Evolutionary conservation across 2,329 filamentous ascomycete genomes (phyloP).

Genomic region (Aspergillaceae sp.): DNA sequence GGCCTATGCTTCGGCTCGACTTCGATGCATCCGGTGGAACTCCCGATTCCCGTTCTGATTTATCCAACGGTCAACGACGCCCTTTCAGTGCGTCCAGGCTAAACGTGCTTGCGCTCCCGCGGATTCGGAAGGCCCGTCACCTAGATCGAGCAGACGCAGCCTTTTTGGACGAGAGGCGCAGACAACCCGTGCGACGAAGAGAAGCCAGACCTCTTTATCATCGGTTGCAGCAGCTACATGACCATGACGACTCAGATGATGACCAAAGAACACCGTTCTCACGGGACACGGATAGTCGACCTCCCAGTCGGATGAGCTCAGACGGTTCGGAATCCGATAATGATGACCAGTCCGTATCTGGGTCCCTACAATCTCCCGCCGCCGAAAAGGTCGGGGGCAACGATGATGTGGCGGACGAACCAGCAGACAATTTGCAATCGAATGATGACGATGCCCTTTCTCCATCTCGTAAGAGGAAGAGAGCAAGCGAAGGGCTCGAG

Average conservation of each 20-base stretch:
- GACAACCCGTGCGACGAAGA: slow-evolving; percentile 47
- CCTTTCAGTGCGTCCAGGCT: slow-evolving; percentile 28
- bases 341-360: slow-evolving; percentile 31
- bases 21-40: slow-evolving; percentile 55
- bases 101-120: slow-evolving; percentile 60
- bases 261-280: slow-evolving; percentile 60
- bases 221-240: slow-evolving; percentile 63
- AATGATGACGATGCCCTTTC: slow-evolving; percentile 43
- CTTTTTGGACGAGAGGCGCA: slow-evolving; percentile 61
- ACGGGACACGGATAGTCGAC: slow-evolving; percentile 73
- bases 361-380: slow-evolving; percentile 12
- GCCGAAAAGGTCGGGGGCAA: slow-evolving; percentile 9
- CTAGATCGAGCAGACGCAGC: slow-evolving; percentile 52
- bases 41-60: slow-evolving; percentile 43
- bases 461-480: slow-evolving; percentile 62
- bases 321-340: slow-evolving; percentile 44
- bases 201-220: slow-evolving; percentile 75
- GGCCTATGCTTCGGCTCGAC: slow-evolving; percentile 49
- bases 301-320: slow-evolving; percentile 60
- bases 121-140: slow-evolving; percentile 60
- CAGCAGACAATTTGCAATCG: slow-evolving; percentile 3
- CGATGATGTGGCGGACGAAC: slow-evolving; percentile 4
- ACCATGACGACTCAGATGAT: slow-evolving; percentile 79
- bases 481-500: slow-evolving; percentile 59
- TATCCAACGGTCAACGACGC: slow-evolving; percentile 31